phyloP scores from a whole-genome alignment of 108 stramenopile species.

The Licmophora abbreviata region DNA sequence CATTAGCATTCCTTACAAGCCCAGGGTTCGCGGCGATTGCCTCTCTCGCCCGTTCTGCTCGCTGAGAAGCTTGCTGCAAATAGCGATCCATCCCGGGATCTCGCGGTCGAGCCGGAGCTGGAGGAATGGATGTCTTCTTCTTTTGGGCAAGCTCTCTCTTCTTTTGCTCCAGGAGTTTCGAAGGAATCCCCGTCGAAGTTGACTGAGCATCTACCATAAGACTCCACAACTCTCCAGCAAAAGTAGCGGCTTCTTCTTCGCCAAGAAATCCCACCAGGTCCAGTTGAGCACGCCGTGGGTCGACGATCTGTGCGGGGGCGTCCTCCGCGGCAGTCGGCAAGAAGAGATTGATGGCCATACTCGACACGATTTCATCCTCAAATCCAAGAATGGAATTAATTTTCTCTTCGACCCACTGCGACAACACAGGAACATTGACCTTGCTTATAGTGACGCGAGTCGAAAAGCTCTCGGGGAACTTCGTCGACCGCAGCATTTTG shows the following conservation, averaged over 20 bases:
- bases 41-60: conserved; percentile 40
- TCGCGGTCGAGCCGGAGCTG: neutral
- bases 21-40: neutral
- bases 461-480: conserved; percentile 64
- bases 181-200: conserved; percentile 55
- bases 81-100: conserved; percentile 39
- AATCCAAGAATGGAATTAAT: conserved; percentile 65
- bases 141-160: conserved; percentile 59
- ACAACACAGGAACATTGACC: conserved; percentile 61
- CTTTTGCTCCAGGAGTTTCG: conserved; percentile 69
- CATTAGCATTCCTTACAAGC: conserved; percentile 1
- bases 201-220: conserved; percentile 74
- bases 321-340: conserved; percentile 21
- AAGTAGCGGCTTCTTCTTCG: conserved; percentile 58
- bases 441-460: conserved; percentile 35
- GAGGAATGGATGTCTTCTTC: conserved; percentile 3
- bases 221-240: conserved; percentile 65
- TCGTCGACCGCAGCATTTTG: conserved; percentile 65
- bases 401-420: conserved; percentile 73
- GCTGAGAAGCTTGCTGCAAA: conserved; percentile 39
- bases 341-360: conserved; percentile 76
- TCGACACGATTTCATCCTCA: conserved; percentile 82
- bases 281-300: conserved; percentile 70
- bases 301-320: conserved; percentile 22
- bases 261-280: conserved; percentile 80